A percentile compares a stretch with the other conserved stretches of the same genome.
phyloP scores from a whole-genome alignment of 805 yeast species.

The Ogataea dorogensis region DNA sequence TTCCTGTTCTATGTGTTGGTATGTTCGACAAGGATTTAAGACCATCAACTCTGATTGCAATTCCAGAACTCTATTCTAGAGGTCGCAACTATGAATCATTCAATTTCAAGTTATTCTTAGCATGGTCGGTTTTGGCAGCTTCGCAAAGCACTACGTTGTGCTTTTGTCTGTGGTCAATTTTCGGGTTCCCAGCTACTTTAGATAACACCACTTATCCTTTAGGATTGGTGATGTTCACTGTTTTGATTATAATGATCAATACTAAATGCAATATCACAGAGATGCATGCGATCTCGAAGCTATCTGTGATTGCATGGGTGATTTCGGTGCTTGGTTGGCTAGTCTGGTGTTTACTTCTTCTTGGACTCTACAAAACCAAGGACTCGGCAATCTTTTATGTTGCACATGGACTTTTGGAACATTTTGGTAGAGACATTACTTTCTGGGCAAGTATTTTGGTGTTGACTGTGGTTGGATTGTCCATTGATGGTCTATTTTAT shows the following conservation, averaged over 20 bases:
- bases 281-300: slow-evolving; percentile 69
- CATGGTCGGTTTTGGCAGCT: slow-evolving; percentile 79
- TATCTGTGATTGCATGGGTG: slow-evolving; percentile 62
- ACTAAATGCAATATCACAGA: slow-evolving; percentile 79
- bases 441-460: slow-evolving; percentile 83
- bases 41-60: slow-evolving; percentile 84
- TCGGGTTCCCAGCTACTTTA: slow-evolving; percentile 64
- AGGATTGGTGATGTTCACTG: slow-evolving; percentile 74
- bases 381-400: slow-evolving; percentile 67
- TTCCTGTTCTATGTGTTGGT: slow-evolving; percentile 91
- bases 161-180: slow-evolving; percentile 62
- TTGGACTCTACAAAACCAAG: slow-evolving; percentile 58
- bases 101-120: slow-evolving; percentile 62
- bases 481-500: slow-evolving; percentile 65
- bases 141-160: slow-evolving; percentile 68
- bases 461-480: slow-evolving; percentile 54
- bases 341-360: slow-evolving; percentile 76
- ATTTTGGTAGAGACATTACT: slow-evolving; percentile 75
- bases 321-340: slow-evolving; percentile 85
- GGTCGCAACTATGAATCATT: slow-evolving; percentile 78
- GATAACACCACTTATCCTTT: slow-evolving; percentile 82
- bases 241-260: slow-evolving; percentile 69
- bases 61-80: slow-evolving; percentile 81
- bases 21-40: slow-evolving; percentile 89
- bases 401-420: slow-evolving; percentile 59